Evolutionary conservation across 176 grass and related monocot genomes (phyloP), one percentile per base, ranked within the genome.

Genomic region (Thinopyrum elongatum): DNA sequence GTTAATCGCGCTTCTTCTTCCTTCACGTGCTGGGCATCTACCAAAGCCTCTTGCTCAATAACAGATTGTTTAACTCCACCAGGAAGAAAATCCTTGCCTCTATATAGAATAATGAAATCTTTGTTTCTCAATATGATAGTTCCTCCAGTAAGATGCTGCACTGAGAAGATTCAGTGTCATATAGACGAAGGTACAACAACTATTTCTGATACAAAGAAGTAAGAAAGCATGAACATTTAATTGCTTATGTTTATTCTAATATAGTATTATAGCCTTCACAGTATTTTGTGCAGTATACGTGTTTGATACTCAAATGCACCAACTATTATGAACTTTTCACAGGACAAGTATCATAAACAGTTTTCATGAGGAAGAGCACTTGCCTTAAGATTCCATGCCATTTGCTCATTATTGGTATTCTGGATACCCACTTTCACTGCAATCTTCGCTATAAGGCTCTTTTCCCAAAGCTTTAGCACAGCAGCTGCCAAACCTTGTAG

Each of bases 41-140:
- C 79, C 80, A 83, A 55, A 35, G 86, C 81, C 69, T 98, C 94
- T 83, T 85, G 86, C 71, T 88, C 53, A 86, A 87, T 85, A 83
- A 96, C 80, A 75, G 61, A 78, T 77, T 80, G 70, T 60, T 85
- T 85, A 78, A 98, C 88, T 62, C 84, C 83, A 88, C 79, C 63
- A 19, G 97, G 89, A 70, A 98, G 89, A 86, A 98, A 96, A 91
- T 96, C 97, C 68, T 98, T 98, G 35, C 97, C 94, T 94, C 97
- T 92, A 84, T 96, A 98, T 65, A 98, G 80, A 87, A 98, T 94
- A 83, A 96, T 90, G 38, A 94, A 94, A 90, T 85, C 84, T 21
- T 93, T 98, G 83, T 98, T 96, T 88, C 97, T 95, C 87, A 96
- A 90, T 90, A 98, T 95, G 62, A 96, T 80, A 79, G 93, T 95